Evolutionary conservation across 2,329 filamentous ascomycete genomes (phyloP).

Genomic region (Chaetomiaceae sp.): DNA sequence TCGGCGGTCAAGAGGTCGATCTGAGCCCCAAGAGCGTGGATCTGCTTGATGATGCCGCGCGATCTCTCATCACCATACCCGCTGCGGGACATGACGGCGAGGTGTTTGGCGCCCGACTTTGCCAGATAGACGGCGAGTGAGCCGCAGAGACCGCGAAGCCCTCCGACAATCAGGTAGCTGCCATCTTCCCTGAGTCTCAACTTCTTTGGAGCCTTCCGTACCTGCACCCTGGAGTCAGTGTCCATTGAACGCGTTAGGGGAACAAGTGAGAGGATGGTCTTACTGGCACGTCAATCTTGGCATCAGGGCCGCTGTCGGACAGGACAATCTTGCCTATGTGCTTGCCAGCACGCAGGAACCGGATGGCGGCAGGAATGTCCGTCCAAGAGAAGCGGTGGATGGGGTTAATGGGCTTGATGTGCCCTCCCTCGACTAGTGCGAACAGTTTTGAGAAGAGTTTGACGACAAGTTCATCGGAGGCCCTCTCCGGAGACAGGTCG

Average conservation of each 20-base stretch:
- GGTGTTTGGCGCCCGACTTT: conserved; percentile 28
- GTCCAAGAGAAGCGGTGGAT: conserved; percentile 26
- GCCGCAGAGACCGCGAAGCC: conserved; percentile 32
- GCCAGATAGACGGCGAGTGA: conserved; percentile 31
- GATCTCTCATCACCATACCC: conserved; percentile 28
- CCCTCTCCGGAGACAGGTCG: conserved; percentile 14
- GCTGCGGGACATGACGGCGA: conserved; percentile 28
- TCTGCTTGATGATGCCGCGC: conserved; percentile 17
- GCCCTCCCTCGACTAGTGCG: conserved; percentile 17
- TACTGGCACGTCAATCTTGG: too few species aligned
- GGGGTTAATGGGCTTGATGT: conserved; percentile 28
- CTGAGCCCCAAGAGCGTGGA: too few species aligned
- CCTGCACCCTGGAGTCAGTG: too few species aligned
- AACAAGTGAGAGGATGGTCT: too few species aligned
- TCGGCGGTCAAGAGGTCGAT: too few species aligned
- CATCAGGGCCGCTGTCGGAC: conserved; percentile 13
- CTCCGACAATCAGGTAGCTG: conserved; percentile 34
- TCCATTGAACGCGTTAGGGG: too few species aligned
- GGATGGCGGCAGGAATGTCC: conserved; percentile 27
- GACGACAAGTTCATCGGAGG: not conserved
- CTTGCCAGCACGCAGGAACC: conserved; percentile 29
- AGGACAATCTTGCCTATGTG: conserved; percentile 37
- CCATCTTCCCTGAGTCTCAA: conserved; percentile 22
- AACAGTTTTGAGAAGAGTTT: conserved; percentile 14
- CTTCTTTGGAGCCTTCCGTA: too few species aligned